Conservation (phyloP, 2,329 filamentous ascomycete species). For the Colletotrichum scovillei region DNA sequence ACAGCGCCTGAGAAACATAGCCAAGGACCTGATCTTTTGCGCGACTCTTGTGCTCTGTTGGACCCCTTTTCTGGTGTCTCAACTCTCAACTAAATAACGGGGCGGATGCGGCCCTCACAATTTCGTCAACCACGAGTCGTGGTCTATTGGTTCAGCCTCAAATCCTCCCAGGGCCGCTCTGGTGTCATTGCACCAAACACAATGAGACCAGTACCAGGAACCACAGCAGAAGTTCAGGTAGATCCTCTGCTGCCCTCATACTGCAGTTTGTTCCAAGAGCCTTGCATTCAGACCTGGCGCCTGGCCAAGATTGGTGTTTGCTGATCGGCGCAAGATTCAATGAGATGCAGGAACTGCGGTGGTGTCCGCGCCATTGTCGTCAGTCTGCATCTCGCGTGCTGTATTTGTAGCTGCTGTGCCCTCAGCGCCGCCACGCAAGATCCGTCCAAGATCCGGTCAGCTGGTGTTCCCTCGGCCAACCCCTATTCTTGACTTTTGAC, state of each 20-base stretch:
- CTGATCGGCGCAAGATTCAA: background rate
- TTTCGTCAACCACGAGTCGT: background rate
- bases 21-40: background rate
- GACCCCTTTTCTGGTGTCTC: constrained; percentile 14
- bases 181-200: background rate
- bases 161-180: background rate
- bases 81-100: constrained; percentile 11
- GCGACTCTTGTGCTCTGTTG: background rate
- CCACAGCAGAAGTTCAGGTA: background rate
- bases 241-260: background rate
- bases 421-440: background rate
- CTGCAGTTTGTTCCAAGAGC: background rate
- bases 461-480: background rate
- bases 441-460: background rate
- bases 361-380: background rate
- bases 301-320: background rate
- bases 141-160: constrained; percentile 21
- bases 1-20: background rate
- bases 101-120: background rate
- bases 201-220: background rate
- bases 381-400: background rate
- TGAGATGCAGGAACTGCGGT: background rate
- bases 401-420: background rate
- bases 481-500: background rate
- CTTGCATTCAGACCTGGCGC: background rate